Percentiles rank a stretch among this genome's conserved stretches.
phyloP scores from a whole-genome alignment of 495 filamentous ascomycete species.

The Neurospora sp. region DNA sequence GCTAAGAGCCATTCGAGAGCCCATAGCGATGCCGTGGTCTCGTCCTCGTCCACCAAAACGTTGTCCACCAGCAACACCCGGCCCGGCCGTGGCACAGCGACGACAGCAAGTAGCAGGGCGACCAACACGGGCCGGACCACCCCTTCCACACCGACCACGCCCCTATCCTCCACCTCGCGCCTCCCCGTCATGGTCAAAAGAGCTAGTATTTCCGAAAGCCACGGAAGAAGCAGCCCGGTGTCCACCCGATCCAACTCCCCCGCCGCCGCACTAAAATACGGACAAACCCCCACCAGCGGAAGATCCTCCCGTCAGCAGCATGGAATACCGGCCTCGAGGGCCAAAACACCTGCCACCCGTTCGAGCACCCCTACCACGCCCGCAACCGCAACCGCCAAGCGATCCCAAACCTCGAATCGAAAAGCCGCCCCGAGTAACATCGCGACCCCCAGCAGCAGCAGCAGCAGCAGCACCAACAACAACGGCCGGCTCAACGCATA shows the following conservation, averaged over 20 bases:
- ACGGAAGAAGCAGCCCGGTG: constrained; percentile 27
- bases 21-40: constrained; percentile 38
- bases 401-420: constrained; percentile 23
- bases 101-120: constrained; percentile 1
- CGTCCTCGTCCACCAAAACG: constrained; percentile 11
- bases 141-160: constrained; percentile 21
- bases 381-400: constrained; percentile 17
- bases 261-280: constrained; percentile 25
- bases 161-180: constrained; percentile 28
- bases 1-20: constrained; percentile 34
- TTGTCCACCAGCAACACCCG: constrained; percentile 13
- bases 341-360: constrained; percentile 27
- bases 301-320: constrained; percentile 29
- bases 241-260: constrained; percentile 45
- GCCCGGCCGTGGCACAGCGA: constrained; percentile 9
- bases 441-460: constrained; percentile 16
- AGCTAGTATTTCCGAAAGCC: constrained; percentile 30
- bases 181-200: constrained; percentile 35
- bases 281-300: constrained; percentile 20
- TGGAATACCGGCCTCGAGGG: constrained; percentile 8
- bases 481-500: constrained; percentile 42
- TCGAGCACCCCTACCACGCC: constrained; percentile 23
- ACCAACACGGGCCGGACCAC: constrained; percentile 9
- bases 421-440: constrained; percentile 23
- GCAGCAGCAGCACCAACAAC: not conserved